phyloP scores from a whole-genome alignment of 257 asterid species.

The Thymus quinquecostatus region DNA sequence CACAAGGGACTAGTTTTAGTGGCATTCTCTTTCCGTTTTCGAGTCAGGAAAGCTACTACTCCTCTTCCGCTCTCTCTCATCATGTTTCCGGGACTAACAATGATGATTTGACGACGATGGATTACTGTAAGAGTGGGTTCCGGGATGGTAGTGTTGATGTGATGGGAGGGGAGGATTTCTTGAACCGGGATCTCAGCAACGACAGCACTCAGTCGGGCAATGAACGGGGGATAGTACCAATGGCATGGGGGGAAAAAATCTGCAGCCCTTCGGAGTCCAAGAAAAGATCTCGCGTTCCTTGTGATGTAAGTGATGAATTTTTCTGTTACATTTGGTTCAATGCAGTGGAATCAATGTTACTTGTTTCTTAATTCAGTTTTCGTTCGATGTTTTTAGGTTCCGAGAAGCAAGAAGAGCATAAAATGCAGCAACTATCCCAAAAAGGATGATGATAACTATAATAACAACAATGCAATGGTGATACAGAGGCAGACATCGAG shows the following conservation, averaged over 20 bases:
- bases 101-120: slow-evolving; percentile 33
- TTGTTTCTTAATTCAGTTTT: background rate
- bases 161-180: slow-evolving; percentile 38
- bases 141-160: slow-evolving; percentile 4
- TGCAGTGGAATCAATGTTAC: no score
- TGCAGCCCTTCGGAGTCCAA: slow-evolving; percentile 38
- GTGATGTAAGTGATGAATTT: slow-evolving; percentile 32
- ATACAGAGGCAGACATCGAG: slow-evolving; percentile 40
- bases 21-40: slow-evolving; percentile 31
- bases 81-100: slow-evolving; percentile 25
- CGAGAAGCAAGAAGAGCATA: slow-evolving; percentile 44
- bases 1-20: slow-evolving; percentile 37
- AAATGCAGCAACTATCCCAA: slow-evolving; percentile 31
- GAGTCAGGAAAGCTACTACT: slow-evolving; percentile 33
- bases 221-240: slow-evolving; percentile 6
- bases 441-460: slow-evolving; percentile 13
- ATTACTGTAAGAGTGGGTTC: slow-evolving; percentile 28
- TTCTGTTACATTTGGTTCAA: no score
- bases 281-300: slow-evolving; percentile 49
- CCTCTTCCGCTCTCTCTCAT: slow-evolving; percentile 32
- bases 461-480: slow-evolving; percentile 14
- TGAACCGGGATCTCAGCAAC: slow-evolving; percentile 48
- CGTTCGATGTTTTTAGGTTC: slow-evolving; percentile 35
- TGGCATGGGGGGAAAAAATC: slow-evolving; percentile 30
- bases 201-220: slow-evolving; percentile 38